phyloP scores from a whole-genome alignment of 805 yeast species.

The Yamadazyma phyllophila region DNA sequence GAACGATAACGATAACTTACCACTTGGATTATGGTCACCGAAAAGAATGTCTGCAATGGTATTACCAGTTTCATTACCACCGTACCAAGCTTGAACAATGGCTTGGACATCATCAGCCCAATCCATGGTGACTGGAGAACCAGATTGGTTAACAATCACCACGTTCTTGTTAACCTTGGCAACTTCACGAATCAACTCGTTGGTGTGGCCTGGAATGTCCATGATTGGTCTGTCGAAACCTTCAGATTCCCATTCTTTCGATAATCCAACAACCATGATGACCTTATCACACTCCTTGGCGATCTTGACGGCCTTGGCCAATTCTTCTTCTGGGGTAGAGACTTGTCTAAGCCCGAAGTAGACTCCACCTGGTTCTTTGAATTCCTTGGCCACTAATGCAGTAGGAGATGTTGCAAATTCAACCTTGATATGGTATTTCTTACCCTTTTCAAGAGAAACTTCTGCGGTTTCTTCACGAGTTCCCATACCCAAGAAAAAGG shows the following conservation, averaged over 20 bases:
- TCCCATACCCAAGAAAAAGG: constrained; percentile 53
- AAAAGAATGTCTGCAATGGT: constrained; percentile 58
- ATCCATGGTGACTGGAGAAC: constrained; percentile 33
- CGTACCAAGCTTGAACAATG: constrained; percentile 18
- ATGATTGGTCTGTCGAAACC: constrained; percentile 31
- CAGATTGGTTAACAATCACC: constrained; percentile 32
- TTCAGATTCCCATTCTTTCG: constrained; percentile 34
- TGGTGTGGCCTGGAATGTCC: constrained; percentile 29
- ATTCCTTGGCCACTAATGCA: constrained; percentile 15
- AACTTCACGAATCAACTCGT: constrained; percentile 24
- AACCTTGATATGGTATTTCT: constrained; percentile 43
- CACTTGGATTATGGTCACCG: constrained; percentile 61
- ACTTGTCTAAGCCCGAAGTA: constrained; percentile 23
- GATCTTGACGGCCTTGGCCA: constrained; percentile 23
- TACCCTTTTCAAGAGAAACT: constrained; percentile 42
- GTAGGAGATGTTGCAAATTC: constrained; percentile 42
- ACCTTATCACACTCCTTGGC: constrained; percentile 31
- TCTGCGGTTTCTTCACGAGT: constrained; percentile 48
- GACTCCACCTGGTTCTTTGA: constrained; percentile 25
- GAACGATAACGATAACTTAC: constrained; percentile 34
- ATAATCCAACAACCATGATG: constrained; percentile 26
- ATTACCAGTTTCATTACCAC: constrained; percentile 41
- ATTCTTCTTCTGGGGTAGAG: constrained; percentile 24
- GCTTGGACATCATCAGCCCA: constrained; percentile 21
- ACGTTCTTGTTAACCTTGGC: constrained; percentile 27